Evolutionary conservation across 2,329 filamentous ascomycete species (phyloP).

Genomic region (Cercospora nicotianae): DNA sequence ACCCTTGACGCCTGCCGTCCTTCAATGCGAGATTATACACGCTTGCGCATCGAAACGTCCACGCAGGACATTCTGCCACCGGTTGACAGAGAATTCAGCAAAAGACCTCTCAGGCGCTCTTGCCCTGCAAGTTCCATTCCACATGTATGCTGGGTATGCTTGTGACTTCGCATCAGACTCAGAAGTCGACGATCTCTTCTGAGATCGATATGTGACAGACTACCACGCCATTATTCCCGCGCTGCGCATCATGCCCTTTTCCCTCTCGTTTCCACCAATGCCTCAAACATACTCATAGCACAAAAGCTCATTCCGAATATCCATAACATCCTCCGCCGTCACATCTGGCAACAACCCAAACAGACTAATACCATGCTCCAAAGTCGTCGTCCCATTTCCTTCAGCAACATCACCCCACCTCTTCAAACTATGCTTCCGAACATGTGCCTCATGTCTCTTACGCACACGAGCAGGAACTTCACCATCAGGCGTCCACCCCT

Average conservation of each 20-base stretch:
- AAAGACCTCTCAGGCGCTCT: too few relatives aligned
- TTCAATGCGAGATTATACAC: too few relatives aligned
- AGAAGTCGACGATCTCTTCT: too few relatives aligned
- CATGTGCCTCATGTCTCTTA: background rate
- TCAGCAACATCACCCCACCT: background rate
- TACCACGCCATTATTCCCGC: too few relatives aligned
- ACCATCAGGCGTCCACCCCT: background rate
- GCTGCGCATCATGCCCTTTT: background rate
- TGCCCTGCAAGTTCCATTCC: too few relatives aligned
- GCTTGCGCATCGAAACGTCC: too few relatives aligned
- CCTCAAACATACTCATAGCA: conserved; percentile 7
- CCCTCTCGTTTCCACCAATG: background rate
- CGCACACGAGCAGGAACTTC: background rate
- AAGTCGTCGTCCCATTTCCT: background rate
- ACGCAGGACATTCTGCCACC: too few relatives aligned
- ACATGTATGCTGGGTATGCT: too few relatives aligned
- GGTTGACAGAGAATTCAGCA: too few relatives aligned
- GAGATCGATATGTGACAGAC: too few relatives aligned
- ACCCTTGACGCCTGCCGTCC: too few relatives aligned
- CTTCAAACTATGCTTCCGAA: background rate
- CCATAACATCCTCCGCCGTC: conserved; percentile 12
- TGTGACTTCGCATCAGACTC: too few relatives aligned
- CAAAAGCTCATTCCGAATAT: conserved; percentile 5
- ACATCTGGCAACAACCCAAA: background rate
- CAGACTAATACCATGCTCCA: background rate